These are phyloP conservation scores for Plasmodium relictum DNA, from an alignment of 169 alveolate species.

Conservation along the genomic window DNA sequence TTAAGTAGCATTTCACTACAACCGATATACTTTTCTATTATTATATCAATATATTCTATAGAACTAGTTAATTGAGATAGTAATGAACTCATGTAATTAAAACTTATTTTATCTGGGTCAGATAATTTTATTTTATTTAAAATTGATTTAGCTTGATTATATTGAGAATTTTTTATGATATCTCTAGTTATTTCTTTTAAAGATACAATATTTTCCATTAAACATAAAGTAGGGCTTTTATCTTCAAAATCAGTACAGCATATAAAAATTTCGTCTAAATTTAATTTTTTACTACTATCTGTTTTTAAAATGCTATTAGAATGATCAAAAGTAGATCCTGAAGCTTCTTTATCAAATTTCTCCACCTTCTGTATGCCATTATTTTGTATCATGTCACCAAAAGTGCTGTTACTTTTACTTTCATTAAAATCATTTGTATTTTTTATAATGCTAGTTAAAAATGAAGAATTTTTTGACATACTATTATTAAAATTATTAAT, in stretches of 20 bases:
- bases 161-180: constrained; percentile 78
- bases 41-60: constrained; percentile 37
- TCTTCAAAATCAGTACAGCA: constrained; percentile 83
- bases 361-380: neutral
- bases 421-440: constrained; percentile 2
- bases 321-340: neutral
- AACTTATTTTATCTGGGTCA: neutral
- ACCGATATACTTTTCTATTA: constrained; percentile 61
- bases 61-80: constrained; percentile 26
- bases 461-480: constrained; percentile 29
- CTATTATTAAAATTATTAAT: constrained; percentile 6
- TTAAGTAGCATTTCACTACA: constrained; percentile 77
- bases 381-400: neutral
- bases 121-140: constrained; percentile 76
- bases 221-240: constrained; percentile 83
- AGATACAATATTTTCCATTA: constrained; percentile 81
- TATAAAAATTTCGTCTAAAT: constrained; percentile 81
- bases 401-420: neutral
- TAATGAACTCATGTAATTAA: neutral
- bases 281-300: constrained; percentile 34
- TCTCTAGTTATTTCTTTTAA: constrained; percentile 81
- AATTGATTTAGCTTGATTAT: constrained; percentile 70
- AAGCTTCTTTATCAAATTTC: neutral
- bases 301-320: neutral
- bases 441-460: constrained; percentile 32